phyloP scores from a whole-genome alignment of 176 grass and related monocot genomes.

The Themeda triandra region DNA sequence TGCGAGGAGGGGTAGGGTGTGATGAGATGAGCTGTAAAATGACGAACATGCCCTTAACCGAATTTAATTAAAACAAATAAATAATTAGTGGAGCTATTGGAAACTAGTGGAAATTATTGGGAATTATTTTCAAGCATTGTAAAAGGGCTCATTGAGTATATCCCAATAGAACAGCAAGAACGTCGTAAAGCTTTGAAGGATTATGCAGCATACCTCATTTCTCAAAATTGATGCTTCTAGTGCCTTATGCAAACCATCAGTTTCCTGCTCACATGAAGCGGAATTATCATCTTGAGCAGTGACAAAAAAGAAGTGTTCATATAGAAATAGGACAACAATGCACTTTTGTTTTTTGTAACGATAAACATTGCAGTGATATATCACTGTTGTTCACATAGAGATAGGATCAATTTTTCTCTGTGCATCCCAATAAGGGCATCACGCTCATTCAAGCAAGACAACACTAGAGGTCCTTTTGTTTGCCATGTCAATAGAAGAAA shows the following conservation, averaged over 20 bases:
- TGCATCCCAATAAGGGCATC: background rate
- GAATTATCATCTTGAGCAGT: constrained; percentile 18
- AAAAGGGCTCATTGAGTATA: too few relatives aligned
- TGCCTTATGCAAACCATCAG: constrained; percentile 58
- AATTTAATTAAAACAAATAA: too few relatives aligned
- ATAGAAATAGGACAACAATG: background rate
- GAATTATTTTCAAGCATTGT: too few relatives aligned
- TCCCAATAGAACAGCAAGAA: background rate
- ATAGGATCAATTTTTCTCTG: background rate
- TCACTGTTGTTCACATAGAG: background rate
- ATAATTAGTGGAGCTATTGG: too few relatives aligned
- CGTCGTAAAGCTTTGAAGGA: background rate
- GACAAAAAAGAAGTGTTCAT: background rate
- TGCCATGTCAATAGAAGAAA: constrained; percentile 9
- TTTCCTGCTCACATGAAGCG: constrained; percentile 55
- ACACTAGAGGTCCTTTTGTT: background rate
- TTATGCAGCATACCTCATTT: constrained; percentile 52
- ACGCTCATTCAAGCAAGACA: background rate
- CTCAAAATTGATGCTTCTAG: constrained; percentile 60
- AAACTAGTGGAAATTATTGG: too few relatives aligned
- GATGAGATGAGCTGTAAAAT: too few relatives aligned
- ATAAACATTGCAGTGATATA: background rate
- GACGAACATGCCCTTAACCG: too few relatives aligned
- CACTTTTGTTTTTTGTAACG: background rate
- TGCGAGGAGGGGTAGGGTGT: too few relatives aligned